Evolutionary conservation across 1,284 basidiomycete species (phyloP).

Genomic region (Pterulicium gracile): DNA sequence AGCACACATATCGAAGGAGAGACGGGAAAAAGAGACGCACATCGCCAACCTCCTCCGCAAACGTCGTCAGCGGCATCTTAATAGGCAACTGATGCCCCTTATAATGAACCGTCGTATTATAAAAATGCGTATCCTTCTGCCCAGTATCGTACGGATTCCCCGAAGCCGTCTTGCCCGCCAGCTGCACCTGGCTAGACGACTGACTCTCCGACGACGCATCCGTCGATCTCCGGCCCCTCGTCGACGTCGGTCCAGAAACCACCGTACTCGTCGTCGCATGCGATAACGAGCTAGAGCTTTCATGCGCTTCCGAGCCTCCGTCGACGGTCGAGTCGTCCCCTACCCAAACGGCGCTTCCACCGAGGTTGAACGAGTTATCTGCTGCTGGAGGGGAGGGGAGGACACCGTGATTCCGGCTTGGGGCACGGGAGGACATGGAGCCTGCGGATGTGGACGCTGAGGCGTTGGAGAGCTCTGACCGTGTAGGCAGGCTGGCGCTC

Average conservation of each 20-base stretch:
- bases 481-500: not conserved
- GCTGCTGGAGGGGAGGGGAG: slow-evolving; percentile 15
- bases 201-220: slow-evolving; percentile 51
- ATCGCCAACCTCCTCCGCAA: slow-evolving; percentile 92
- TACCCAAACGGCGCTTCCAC: slow-evolving; percentile 72
- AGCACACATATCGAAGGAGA: slow-evolving; percentile 10
- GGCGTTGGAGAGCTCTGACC: not conserved
- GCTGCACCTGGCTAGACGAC: slow-evolving; percentile 29
- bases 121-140: slow-evolving; percentile 85
- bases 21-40: slow-evolving; percentile 30
- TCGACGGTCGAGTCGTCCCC: slow-evolving; percentile 44
- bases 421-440: slow-evolving; percentile 6
- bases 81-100: slow-evolving; percentile 74
- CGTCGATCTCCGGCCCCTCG: slow-evolving; percentile 52
- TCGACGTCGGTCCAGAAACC: slow-evolving; percentile 22
- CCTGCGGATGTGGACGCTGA: slow-evolving; percentile 3
- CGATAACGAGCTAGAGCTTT: slow-evolving; percentile 22
- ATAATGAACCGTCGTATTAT: slow-evolving; percentile 76
- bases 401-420: slow-evolving; percentile 22
- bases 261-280: slow-evolving; percentile 24
- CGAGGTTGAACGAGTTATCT: slow-evolving; percentile 59
- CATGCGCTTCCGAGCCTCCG: slow-evolving; percentile 20
- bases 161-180: slow-evolving; percentile 11
- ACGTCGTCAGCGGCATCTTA: slow-evolving; percentile 76
- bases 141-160: not conserved